A percentile compares a stretch with the other conserved stretches of the same genome.
phyloP scores from a whole-genome alignment of 2,329 filamentous ascomycete genomes.

The Fusarium denticulatum region DNA sequence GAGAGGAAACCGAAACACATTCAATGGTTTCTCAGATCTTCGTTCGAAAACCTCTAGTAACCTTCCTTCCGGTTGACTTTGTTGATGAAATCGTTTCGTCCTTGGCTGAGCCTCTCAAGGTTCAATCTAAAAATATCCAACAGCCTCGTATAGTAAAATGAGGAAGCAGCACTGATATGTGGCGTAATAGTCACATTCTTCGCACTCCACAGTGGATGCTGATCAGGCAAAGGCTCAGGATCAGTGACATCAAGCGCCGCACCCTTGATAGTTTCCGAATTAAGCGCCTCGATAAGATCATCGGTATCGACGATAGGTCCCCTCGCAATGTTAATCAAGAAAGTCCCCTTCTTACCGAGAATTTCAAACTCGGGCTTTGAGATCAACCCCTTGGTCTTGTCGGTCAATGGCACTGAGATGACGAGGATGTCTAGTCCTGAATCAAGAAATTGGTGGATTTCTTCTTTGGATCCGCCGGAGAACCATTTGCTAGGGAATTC shows the following conservation, averaged over 20 bases:
- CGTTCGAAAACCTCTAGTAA: slow-evolving; percentile 33
- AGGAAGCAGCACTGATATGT: slow-evolving; percentile 57
- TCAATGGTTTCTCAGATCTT: not conserved
- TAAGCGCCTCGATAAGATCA: slow-evolving; percentile 70
- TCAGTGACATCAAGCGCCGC: slow-evolving; percentile 83
- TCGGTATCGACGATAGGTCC: slow-evolving; percentile 61
- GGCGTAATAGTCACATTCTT: slow-evolving; percentile 73
- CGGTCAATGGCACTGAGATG: slow-evolving; percentile 62
- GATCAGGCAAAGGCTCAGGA: slow-evolving; percentile 77
- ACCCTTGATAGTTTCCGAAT: slow-evolving; percentile 59
- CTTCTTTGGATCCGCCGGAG: slow-evolving; percentile 54
- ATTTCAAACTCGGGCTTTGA: slow-evolving; percentile 59
- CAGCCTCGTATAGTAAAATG: slow-evolving; percentile 52
- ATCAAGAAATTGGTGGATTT: slow-evolving; percentile 61
- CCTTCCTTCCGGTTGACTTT: slow-evolving; percentile 51
- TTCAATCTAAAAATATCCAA: slow-evolving; percentile 56
- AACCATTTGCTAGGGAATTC: slow-evolving; percentile 62
- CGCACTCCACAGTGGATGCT: slow-evolving; percentile 75
- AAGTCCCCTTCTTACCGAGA: slow-evolving; percentile 60
- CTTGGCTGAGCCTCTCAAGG: slow-evolving; percentile 50
- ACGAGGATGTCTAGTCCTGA: slow-evolving; percentile 64
- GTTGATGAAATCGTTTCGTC: slow-evolving; percentile 52
- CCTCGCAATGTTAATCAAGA: slow-evolving; percentile 77
- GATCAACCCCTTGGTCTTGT: slow-evolving; percentile 61
- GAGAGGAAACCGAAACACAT: not conserved